Evolutionary conservation across 2,329 filamentous ascomycete species (phyloP).

Genomic region (Aaosphaeria arxii): DNA sequence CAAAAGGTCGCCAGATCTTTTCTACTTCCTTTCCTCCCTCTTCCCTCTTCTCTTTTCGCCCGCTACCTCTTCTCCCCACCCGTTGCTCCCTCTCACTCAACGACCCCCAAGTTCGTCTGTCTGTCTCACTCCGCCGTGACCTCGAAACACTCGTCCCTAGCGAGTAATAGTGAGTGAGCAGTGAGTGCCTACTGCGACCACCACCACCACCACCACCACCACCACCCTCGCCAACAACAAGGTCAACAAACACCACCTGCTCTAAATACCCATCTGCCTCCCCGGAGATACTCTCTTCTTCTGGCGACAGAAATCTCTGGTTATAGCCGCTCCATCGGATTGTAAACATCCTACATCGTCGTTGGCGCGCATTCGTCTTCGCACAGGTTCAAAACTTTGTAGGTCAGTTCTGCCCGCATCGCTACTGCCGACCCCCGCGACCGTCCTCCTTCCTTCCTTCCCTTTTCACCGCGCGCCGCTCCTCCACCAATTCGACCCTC

Average conservation of each 20-base stretch:
- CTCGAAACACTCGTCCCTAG: not conserved
- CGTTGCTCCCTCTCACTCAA: not conserved
- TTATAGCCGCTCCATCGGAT: too few species aligned
- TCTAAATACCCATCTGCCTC: not conserved
- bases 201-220: not conserved
- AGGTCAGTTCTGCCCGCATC: slow-evolving; percentile 5
- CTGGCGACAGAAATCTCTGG: too few species aligned
- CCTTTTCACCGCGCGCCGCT: slow-evolving; percentile 1
- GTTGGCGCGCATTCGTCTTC: not conserved
- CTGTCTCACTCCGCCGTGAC: not conserved
- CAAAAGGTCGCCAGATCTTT: slow-evolving; percentile 24
- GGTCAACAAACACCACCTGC: not conserved
- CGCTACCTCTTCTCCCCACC: slow-evolving; percentile 2
- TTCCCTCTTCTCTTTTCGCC: slow-evolving; percentile 13
- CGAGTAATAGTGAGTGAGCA: not conserved
- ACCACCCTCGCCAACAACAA: not conserved
- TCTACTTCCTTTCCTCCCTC: slow-evolving; percentile 18
- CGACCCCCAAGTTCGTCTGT: not conserved
- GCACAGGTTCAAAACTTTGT: not conserved
- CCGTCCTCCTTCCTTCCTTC: slow-evolving; percentile 5
- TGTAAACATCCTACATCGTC: not conserved
- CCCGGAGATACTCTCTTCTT: not conserved
- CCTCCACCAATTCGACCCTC: too few species aligned
- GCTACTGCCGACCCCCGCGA: slow-evolving; percentile 6
- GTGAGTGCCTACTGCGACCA: not conserved